Evolutionary conservation across 169 alveolate genomes (phyloP), one percentile per base, ranked within the genome.

Genomic region (Amoebophrya sp.): DNA sequence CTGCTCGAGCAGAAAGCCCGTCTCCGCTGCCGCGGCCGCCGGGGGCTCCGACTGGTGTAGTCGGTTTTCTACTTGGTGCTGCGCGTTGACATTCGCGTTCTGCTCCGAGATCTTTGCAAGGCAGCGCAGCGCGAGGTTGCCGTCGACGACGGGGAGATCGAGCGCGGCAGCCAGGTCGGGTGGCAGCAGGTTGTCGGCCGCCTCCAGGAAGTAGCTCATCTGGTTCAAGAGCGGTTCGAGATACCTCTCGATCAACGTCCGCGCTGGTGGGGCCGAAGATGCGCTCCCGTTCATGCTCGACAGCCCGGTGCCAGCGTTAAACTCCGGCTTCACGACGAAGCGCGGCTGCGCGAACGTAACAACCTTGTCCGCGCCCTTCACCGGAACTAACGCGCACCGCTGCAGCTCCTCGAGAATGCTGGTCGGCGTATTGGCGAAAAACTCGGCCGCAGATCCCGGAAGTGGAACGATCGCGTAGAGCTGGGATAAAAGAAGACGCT

Each of bases 291-390:
- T 10, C 67, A 15, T 45, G 67, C 18, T 45, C 18, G n/a, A 45
- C 10, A 10, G 67, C 67, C 67, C 18, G 67, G n/a, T 45, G 10
- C n/a, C 67, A 45, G n/a, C 18, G 67, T 10, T 18, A 45, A 45
- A 45, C 67, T 58, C 4, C 78, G 78, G 78, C 23, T 58, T 58
- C 23, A 58, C 78, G 5, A 58, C 78, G 34, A 16, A n/a, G 78
- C 78, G 78, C 78, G 78, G 78, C 78, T 58, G 34, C 2, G 78
- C 78, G 78, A 58, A 58, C n/a, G n/a, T n/a, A n/a, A n/a, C n/a
- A n/a, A n/a, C n/a, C n/a, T n/a, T n/a, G n/a, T n/a, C n/a, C n/a
- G n/a, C n/a, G n/a, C n/a, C n/a, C n/a, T n/a, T 16, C 26, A 58
- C 78, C 4, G 78, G 78, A 13, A 58, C 78, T 2, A 58, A n/a